Evolutionary conservation across 768 basidiomycete genomes (phyloP), one percentile per base, ranked within the genome.

Genomic region (Mycena maculata): DNA sequence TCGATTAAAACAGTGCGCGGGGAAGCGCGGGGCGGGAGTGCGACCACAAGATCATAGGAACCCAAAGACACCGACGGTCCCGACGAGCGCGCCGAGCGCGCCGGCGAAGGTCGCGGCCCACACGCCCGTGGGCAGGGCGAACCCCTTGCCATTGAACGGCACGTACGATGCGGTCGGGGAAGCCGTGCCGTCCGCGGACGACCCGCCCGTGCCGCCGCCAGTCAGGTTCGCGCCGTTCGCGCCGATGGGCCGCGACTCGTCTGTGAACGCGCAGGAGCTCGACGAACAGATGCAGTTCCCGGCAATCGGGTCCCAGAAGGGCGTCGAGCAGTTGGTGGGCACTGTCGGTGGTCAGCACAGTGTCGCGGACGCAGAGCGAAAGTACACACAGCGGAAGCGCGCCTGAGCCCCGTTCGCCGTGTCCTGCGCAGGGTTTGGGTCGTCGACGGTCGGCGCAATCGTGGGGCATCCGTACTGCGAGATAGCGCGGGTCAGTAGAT

Each of bases 401-500:
- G 82, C 70, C 54, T 80, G 77, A 72, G 83, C 73, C 31, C 87
- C 86, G 59, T 74, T 76, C 15, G 81, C 73, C 15, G 82, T 77
- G 58, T 84, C 76, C 71, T 94, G 92, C 22, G 84, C 72, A 0
- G 93, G 93, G 67, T 91, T 88, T 1, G 92, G 92, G 72, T 92
- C 84, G 11, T 76, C 75, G 0, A 87, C 84, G 3, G 86, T 84
- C 1, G 90, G 90, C 25, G 80, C 72, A 4, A 74, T 75, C 25
- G 77, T 65, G 0, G 93, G 93, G 77, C 92, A 94, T 36, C 92
- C 91, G 74, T 93, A 94, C 90, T 92, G 73, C n/a, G n/a, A n/a
- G n/a, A n/a, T 6, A 27, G 0, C 9, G 31, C 2, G 36, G 39
- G 38, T 15, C 30, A 41, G 27, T 33, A 8, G 58, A 16, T 31